A percentile compares a stretch with the other conserved stretches of the same genome.
Evolutionary conservation across 371 early-diverging fungal genomes (phyloP).

Genomic region (Mucor sp.): DNA sequence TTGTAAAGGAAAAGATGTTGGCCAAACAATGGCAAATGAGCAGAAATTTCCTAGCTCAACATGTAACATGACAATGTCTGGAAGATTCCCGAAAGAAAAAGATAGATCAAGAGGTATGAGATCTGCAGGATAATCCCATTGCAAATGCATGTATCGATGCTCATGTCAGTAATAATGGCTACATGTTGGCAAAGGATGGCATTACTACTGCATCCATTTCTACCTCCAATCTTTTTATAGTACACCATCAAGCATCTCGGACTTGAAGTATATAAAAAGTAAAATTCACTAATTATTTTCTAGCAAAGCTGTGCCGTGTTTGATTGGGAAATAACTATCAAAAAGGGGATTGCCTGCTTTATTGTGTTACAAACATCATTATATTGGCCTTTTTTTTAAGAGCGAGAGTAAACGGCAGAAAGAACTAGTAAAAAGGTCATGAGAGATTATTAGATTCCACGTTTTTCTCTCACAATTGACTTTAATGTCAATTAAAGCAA

Average conservation of each 20-base stretch:
- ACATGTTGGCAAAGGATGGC: neutral
- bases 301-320: neutral
- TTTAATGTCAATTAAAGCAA: neutral
- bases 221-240: neutral
- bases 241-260: neutral
- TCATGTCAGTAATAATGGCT: neutral
- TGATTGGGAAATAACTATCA: conserved; percentile 2
- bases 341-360: neutral
- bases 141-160: neutral
- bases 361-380: neutral
- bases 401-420: neutral
- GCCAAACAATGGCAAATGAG: neutral
- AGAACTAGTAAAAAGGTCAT: neutral
- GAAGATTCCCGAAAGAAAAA: neutral
- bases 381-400: neutral
- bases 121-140: neutral
- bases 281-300: neutral
- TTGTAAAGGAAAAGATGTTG: neutral
- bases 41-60: neutral
- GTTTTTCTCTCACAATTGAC: neutral
- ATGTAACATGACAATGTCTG: neutral
- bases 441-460: neutral
- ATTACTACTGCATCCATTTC: neutral
- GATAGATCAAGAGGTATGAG: neutral
- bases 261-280: neutral